phyloP scores from a whole-genome alignment of 306 rosid species.

The Ochetophila trinervis region DNA sequence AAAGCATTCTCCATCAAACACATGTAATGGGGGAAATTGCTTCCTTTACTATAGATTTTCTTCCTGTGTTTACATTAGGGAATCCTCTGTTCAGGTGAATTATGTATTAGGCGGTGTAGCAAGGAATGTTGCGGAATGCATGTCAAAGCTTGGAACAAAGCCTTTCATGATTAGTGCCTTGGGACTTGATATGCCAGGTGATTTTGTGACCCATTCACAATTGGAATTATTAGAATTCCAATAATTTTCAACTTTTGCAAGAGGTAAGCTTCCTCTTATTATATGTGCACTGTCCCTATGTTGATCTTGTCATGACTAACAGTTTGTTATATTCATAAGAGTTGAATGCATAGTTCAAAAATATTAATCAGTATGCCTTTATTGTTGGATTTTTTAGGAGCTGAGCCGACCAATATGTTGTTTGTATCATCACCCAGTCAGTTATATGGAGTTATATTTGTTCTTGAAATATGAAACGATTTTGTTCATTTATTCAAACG shows the following conservation, averaged over 20 bases:
- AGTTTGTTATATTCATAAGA: neutral
- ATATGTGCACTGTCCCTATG: neutral
- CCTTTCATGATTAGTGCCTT: slow-evolving; percentile 83
- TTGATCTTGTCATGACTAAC: neutral
- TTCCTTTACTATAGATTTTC: neutral
- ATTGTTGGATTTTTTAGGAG: too few relatives aligned
- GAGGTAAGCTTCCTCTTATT: neutral
- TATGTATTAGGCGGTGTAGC: slow-evolving; percentile 85
- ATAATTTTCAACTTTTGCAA: slow-evolving; percentile 5
- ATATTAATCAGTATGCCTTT: too few relatives aligned
- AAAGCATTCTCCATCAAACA: neutral
- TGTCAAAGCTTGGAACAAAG: slow-evolving; percentile 78
- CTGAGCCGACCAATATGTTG: too few relatives aligned
- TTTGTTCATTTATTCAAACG: neutral
- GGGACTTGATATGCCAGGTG: slow-evolving; percentile 86
- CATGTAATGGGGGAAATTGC: neutral
- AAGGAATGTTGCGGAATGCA: slow-evolving; percentile 89
- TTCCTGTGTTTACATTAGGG: slow-evolving; percentile 7
- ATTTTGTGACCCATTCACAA: slow-evolving; percentile 13
- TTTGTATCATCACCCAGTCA: too few relatives aligned
- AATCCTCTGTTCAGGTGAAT: slow-evolving; percentile 50
- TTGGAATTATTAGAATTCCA: neutral
- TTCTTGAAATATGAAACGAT: too few relatives aligned
- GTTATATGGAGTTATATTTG: too few relatives aligned
- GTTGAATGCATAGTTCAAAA: too few relatives aligned